A percentile compares a stretch with the other conserved stretches of the same genome.
These are phyloP conservation scores for Phytopythium boreale DNA, from an alignment of 352 stramenopile species.

Conservation along the genomic window DNA sequence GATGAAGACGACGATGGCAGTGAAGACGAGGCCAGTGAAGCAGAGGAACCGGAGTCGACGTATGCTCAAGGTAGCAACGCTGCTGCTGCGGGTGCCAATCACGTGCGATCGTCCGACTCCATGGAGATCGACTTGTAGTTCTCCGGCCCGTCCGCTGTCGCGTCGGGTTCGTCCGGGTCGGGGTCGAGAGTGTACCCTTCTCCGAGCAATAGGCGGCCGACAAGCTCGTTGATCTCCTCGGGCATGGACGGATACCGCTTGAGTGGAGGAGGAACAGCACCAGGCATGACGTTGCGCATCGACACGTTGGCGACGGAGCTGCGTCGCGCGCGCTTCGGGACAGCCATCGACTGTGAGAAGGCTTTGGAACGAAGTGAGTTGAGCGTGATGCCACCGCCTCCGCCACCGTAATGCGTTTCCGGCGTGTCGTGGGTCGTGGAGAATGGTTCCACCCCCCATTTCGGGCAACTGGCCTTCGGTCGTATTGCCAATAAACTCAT, in stretches of 20 bases:
- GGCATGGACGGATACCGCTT: slow-evolving; percentile 32
- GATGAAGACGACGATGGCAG: slow-evolving; percentile 12
- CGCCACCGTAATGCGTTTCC: background rate
- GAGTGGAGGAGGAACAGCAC: slow-evolving; percentile 4
- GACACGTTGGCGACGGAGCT: background rate
- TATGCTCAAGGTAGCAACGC: background rate
- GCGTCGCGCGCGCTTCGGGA: background rate
- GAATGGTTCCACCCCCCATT: background rate
- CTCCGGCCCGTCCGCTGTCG: background rate
- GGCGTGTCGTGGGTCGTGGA: background rate
- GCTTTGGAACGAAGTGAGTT: background rate
- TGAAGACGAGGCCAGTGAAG: background rate
- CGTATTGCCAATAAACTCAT: background rate
- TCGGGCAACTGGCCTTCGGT: background rate
- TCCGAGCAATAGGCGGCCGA: slow-evolving; percentile 43
- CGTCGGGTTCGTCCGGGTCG: slow-evolving; percentile 16
- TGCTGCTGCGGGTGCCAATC: background rate
- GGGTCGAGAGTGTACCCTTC: slow-evolving; percentile 40
- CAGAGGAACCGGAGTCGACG: background rate
- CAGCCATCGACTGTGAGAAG: background rate
- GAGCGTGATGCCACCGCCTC: background rate
- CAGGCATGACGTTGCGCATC: background rate
- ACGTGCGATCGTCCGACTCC: slow-evolving; percentile 17
- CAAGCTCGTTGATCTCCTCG: slow-evolving; percentile 39
- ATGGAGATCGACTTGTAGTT: slow-evolving; percentile 28